Conservation (phyloP, 2,329 filamentous ascomycete genomes). For the Aspergillus oerlinghausenensis region DNA sequence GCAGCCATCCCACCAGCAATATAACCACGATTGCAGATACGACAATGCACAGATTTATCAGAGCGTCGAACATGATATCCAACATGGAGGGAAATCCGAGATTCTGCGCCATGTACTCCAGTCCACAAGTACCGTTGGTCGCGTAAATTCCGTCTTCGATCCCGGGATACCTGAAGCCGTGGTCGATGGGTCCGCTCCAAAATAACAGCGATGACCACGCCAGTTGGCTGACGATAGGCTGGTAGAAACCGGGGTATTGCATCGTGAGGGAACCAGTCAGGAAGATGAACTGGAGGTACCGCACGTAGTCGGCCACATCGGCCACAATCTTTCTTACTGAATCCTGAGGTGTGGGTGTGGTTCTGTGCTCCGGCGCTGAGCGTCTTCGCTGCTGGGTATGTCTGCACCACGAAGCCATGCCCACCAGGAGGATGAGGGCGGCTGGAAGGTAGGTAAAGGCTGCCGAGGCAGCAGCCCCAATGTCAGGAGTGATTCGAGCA, state of each 20-base stretch:
- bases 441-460: not conserved
- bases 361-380: not conserved
- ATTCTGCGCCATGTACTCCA: slow-evolving; percentile 14
- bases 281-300: slow-evolving; percentile 14
- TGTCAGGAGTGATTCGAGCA: slow-evolving; percentile 4
- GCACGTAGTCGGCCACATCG: slow-evolving; percentile 3
- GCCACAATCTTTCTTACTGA: not conserved
- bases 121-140: slow-evolving; percentile 8
- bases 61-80: slow-evolving; percentile 10
- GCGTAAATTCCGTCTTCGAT: slow-evolving; percentile 8
- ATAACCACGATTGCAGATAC: not conserved
- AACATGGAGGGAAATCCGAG: slow-evolving; percentile 7
- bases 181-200: slow-evolving; percentile 9
- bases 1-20: not conserved
- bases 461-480: slow-evolving; percentile 1
- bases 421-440: not conserved
- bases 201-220: slow-evolving; percentile 13
- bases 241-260: slow-evolving; percentile 12
- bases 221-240: slow-evolving; percentile 7
- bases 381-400: not conserved
- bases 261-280: slow-evolving; percentile 8
- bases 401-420: not conserved
- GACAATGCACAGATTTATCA: slow-evolving; percentile 9
- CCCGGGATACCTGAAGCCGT: slow-evolving; percentile 12
- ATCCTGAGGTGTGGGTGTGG: not conserved